Base-by-base conservation (phyloP, 2,329 filamentous ascomycete genomes). In the Diaporthe australafricana region DNA sequence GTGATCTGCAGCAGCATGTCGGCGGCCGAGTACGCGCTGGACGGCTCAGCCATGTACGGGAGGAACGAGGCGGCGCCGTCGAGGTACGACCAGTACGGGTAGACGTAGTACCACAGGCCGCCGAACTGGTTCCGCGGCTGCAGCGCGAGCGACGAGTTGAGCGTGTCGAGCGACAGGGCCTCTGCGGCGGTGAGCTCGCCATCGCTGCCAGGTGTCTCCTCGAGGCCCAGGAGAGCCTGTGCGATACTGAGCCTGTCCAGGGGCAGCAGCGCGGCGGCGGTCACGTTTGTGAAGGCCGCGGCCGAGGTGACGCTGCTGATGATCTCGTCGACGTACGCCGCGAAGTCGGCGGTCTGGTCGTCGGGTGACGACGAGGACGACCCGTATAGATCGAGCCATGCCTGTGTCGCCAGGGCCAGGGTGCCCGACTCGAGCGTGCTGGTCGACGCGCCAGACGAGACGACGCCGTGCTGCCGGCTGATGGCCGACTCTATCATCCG, bases 31-130 rank as follows among this genome's bases (percentile, higher is more conserved):
- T 83, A 85, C 40, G 81, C 82, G 6, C 81, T 81, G 3, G 75
- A 75, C 22, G 76, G 72, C 71, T 70, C 83, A 78, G 84, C 83
- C 85, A 87, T 87, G 78, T 82, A 88, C 27, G 87, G 86, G 1
- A 70, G 55, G 63, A 70, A 56, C 38, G 74, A 70, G 40, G 72
- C 73, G n/a, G 70, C 65, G 63, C 75, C 76, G 70, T 74, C 68
- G 2, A 76, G 60, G 35, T 75, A 75, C 42, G 70, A 73, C 74
- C 74, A 75, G 45, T 70, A 32, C 27, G 72, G 72, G 55, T 75
- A 75, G 25, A 67, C 65, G 35, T 71, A 75, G 55, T 75, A 75
- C 48, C 56, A 75, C 8, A 75, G 45, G 3, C 74, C 74, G 25
- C 74, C 72, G 9, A 72, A 42, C 16, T 72, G 47, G 47, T 74